Evolutionary conservation across 345 rosid genomes (phyloP).

Genomic region (Sonneratia caseolaris): DNA sequence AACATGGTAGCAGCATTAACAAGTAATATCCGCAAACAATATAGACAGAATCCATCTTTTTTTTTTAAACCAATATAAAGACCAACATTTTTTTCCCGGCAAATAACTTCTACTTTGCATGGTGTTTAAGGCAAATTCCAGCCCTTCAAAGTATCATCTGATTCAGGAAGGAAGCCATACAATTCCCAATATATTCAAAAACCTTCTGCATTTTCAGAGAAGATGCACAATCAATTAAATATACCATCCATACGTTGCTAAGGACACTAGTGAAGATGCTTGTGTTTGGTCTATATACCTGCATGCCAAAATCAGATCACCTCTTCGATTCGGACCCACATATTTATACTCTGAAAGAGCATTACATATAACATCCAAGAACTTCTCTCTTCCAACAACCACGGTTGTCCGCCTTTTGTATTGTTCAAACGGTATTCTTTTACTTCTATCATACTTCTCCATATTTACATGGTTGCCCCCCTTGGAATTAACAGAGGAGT

Average conservation of each 20-base stretch:
- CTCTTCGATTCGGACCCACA: slow-evolving; percentile 90
- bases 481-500: slow-evolving; percentile 15
- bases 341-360: slow-evolving; percentile 83
- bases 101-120: neutral
- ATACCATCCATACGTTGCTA: neutral
- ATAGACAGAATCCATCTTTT: neutral
- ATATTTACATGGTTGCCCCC: slow-evolving; percentile 13
- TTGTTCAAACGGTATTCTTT: slow-evolving; percentile 58
- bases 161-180: neutral
- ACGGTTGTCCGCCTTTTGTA: slow-evolving; percentile 82
- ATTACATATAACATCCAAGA: slow-evolving; percentile 73
- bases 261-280: neutral
- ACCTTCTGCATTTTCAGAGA: neutral
- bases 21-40: neutral
- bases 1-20: neutral
- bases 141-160: neutral
- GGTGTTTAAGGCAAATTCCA: neutral
- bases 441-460: slow-evolving; percentile 27
- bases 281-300: slow-evolving; percentile 33
- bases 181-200: neutral
- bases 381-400: slow-evolving; percentile 56
- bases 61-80: too few relatives aligned
- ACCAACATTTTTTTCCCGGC: neutral
- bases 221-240: neutral
- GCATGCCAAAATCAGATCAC: slow-evolving; percentile 92